phyloP scores from a whole-genome alignment of 805 yeast species.

The Isabelozyma rhagii region DNA sequence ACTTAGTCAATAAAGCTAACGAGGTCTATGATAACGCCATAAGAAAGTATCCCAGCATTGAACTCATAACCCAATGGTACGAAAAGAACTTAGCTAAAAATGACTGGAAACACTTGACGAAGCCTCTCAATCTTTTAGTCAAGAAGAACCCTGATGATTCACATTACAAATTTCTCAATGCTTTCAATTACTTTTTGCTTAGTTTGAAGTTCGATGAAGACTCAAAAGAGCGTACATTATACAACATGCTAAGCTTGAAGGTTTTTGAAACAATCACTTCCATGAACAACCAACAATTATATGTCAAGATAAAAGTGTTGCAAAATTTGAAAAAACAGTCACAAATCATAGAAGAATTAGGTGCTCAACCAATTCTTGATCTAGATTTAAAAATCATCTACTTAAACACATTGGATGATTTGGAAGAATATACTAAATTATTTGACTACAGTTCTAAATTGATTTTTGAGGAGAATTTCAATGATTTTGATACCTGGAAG shows the following conservation, averaged over 20 bases:
- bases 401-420: slow-evolving; percentile 42
- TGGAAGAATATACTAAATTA: slow-evolving; percentile 44
- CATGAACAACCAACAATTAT: slow-evolving; percentile 59
- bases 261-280: slow-evolving; percentile 41
- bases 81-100: slow-evolving; percentile 43
- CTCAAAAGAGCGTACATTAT: slow-evolving; percentile 47
- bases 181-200: slow-evolving; percentile 49
- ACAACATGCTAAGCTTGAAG: slow-evolving; percentile 60
- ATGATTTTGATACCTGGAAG: slow-evolving; percentile 80
- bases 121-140: slow-evolving; percentile 31
- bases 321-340: slow-evolving; percentile 28
- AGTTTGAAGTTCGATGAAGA: slow-evolving; percentile 21
- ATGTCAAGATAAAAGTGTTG: slow-evolving; percentile 53
- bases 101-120: slow-evolving; percentile 53
- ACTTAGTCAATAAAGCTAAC: slow-evolving; percentile 34
- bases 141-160: slow-evolving; percentile 39
- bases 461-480: slow-evolving; percentile 49
- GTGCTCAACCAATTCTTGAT: slow-evolving; percentile 41
- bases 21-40: slow-evolving; percentile 56
- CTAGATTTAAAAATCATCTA: slow-evolving; percentile 61
- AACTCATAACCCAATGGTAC: slow-evolving; percentile 56
- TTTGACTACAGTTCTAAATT: slow-evolving; percentile 36
- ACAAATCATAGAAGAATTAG: slow-evolving; percentile 27
- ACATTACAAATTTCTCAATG: slow-evolving; percentile 49
- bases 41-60: slow-evolving; percentile 52